phyloP scores from a whole-genome alignment of 2,329 filamentous ascomycete genomes.

The Penicillium decumbens region DNA sequence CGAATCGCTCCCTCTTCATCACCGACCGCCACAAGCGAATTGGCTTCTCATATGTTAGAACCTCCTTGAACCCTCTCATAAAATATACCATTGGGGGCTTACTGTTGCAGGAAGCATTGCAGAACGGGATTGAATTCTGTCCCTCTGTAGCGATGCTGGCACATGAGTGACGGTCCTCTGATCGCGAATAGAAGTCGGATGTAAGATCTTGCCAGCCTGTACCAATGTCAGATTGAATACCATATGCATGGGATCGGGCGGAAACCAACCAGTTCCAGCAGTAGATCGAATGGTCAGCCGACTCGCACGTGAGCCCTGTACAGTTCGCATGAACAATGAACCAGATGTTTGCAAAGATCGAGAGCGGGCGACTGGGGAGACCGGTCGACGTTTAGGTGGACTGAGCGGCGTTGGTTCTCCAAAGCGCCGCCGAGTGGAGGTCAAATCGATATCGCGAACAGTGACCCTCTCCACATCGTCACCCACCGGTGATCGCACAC shows the following conservation, averaged over 20 bases:
- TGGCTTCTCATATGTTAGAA: conserved; percentile 44
- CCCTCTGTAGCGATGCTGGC: conserved; percentile 35
- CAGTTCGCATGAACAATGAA: conserved; percentile 37
- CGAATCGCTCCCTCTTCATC: conserved; percentile 65
- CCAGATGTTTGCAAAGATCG: conserved; percentile 36
- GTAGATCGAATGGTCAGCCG: conserved; percentile 34
- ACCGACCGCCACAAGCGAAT: conserved; percentile 63
- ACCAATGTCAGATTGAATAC: conserved; percentile 17
- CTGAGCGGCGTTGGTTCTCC: conserved; percentile 16
- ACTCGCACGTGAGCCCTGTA: conserved; percentile 29
- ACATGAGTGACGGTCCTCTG: conserved; percentile 52
- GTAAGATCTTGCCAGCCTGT: conserved; percentile 57
- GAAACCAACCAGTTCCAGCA: conserved; percentile 35
- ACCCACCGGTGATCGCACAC: conserved; percentile 29
- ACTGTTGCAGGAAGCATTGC: conserved; percentile 62
- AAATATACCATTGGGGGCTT: conserved; percentile 28
- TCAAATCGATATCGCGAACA: conserved; percentile 28
- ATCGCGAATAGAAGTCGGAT: conserved; percentile 55
- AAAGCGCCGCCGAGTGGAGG: conserved; percentile 7
- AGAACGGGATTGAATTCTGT: conserved; percentile 56
- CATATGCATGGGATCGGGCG: not conserved
- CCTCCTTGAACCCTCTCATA: conserved; percentile 3
- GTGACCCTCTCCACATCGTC: conserved; percentile 28
- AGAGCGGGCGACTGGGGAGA: conserved; percentile 36
- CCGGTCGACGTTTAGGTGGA: conserved; percentile 23